These are phyloP conservation scores for Martiniozyma abietophila DNA, from an alignment of 805 yeast species.

Conservation along the genomic window DNA sequence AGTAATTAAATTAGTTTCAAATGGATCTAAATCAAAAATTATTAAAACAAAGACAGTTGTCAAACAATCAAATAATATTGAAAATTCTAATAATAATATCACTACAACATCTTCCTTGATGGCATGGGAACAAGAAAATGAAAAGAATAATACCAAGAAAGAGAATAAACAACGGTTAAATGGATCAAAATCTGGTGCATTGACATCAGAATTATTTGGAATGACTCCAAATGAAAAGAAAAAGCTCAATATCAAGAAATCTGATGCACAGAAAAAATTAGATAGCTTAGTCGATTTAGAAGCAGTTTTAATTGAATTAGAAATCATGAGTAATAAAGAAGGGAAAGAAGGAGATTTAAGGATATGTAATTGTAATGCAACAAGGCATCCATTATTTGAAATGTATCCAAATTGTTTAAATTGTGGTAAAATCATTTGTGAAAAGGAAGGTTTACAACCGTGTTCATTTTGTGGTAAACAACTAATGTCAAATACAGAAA, in stretches of 20 bases:
- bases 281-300: conserved; percentile 43
- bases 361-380: conserved; percentile 76
- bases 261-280: conserved; percentile 34
- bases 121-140: conserved; percentile 5
- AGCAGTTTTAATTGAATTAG: conserved; percentile 36
- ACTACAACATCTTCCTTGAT: conserved; percentile 2
- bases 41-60: conserved; percentile 9
- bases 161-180: conserved; percentile 9
- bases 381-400: conserved; percentile 79
- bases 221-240: conserved; percentile 23
- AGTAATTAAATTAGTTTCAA: conserved; percentile 11
- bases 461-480: conserved; percentile 76
- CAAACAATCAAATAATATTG: conserved; percentile 1
- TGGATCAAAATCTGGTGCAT: conserved; percentile 22
- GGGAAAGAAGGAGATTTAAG: conserved; percentile 12
- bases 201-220: conserved; percentile 40
- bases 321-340: conserved; percentile 18
- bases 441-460: conserved; percentile 82
- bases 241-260: conserved; percentile 15
- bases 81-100: not conserved
- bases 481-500: conserved; percentile 55
- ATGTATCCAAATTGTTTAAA: conserved; percentile 88
- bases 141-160: not conserved
- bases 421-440: conserved; percentile 92
- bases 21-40: conserved; percentile 10